These are phyloP conservation scores for Pisolithus thermaeus DNA, from an alignment of 1,284 basidiomycete species.

Conservation along the genomic window DNA sequence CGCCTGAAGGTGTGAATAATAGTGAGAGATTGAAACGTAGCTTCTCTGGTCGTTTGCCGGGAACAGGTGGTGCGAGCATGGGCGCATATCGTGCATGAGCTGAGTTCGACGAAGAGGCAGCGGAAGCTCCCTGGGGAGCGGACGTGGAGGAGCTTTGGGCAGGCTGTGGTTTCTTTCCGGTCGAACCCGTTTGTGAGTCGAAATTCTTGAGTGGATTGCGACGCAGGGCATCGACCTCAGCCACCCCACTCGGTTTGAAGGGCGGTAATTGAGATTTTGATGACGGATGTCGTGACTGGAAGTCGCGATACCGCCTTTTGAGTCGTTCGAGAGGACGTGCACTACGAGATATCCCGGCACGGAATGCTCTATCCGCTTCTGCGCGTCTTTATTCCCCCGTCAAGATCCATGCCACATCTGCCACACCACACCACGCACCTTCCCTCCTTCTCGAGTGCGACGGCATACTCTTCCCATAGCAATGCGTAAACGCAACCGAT, in stretches of 20 bases:
- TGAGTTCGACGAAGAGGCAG: conserved; percentile 10
- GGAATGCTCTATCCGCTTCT: conserved; percentile 82
- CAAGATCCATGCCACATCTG: conserved; percentile 7
- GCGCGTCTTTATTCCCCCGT: conserved; percentile 41
- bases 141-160: conserved; percentile 24
- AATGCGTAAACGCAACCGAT: conserved; percentile 76
- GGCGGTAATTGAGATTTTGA: conserved; percentile 23
- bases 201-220: conserved; percentile 53
- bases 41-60: conserved; percentile 67
- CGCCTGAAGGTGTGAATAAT: conserved; percentile 59
- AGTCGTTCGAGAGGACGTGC: conserved; percentile 83
- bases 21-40: conserved; percentile 60
- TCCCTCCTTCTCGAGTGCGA: conserved; percentile 64
- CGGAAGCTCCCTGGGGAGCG: conserved; percentile 9
- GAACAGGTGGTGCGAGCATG: conserved; percentile 60
- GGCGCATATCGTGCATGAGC: conserved; percentile 50
- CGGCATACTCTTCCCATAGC: conserved; percentile 85
- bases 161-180: conserved; percentile 26
- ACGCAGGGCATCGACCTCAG: conserved; percentile 40
- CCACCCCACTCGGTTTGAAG: conserved; percentile 16
- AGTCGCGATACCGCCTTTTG: conserved; percentile 79
- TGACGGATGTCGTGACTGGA: conserved; percentile 51
- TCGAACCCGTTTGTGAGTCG: conserved; percentile 24
- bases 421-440: conserved; percentile 52
- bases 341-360: conserved; percentile 76